These are phyloP conservation scores for Boletellus emodensis DNA, from an alignment of 768 basidiomycete species.

Conservation along the genomic window DNA sequence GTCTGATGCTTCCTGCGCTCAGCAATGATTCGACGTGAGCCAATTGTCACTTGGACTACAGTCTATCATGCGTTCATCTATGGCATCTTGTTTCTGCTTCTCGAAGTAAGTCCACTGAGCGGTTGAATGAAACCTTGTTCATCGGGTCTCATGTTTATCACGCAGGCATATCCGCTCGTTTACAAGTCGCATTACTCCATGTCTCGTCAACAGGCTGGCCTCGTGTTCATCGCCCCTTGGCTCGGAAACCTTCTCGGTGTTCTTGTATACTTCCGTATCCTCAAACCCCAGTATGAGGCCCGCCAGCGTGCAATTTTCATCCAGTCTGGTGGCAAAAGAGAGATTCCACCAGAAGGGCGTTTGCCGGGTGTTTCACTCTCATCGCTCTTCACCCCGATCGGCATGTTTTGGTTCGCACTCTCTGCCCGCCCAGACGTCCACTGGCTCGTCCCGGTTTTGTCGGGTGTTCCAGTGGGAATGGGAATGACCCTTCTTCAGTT, in stretches of 20 bases:
- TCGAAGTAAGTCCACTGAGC: constrained; percentile 16
- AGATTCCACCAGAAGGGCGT: constrained; percentile 19
- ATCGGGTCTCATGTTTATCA: not conserved
- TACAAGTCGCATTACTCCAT: constrained; percentile 20
- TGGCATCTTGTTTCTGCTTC: constrained; percentile 28
- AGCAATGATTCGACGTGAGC: constrained; percentile 25
- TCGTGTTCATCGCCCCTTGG: constrained; percentile 23
- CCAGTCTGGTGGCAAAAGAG: constrained; percentile 14
- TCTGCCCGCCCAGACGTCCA: constrained; percentile 20
- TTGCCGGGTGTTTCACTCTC: constrained; percentile 19
- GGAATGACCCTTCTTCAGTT: constrained; percentile 26
- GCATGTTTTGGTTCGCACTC: constrained; percentile 28
- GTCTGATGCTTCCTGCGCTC: not conserved
- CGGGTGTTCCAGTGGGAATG: constrained; percentile 25
- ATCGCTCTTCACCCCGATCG: constrained; percentile 18
- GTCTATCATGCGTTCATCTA: constrained; percentile 27
- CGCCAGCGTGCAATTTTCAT: constrained; percentile 10
- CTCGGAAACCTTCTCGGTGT: constrained; percentile 24
- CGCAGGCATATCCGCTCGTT: constrained; percentile 20
- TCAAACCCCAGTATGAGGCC: constrained; percentile 23
- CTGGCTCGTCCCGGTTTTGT: constrained; percentile 20
- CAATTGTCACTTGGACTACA: constrained; percentile 26
- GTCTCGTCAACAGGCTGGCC: constrained; percentile 17
- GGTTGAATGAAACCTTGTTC: not conserved
- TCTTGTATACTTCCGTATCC: constrained; percentile 17